phyloP scores from a whole-genome alignment of 495 filamentous ascomycete genomes.

The Penicillium antarcticum region DNA sequence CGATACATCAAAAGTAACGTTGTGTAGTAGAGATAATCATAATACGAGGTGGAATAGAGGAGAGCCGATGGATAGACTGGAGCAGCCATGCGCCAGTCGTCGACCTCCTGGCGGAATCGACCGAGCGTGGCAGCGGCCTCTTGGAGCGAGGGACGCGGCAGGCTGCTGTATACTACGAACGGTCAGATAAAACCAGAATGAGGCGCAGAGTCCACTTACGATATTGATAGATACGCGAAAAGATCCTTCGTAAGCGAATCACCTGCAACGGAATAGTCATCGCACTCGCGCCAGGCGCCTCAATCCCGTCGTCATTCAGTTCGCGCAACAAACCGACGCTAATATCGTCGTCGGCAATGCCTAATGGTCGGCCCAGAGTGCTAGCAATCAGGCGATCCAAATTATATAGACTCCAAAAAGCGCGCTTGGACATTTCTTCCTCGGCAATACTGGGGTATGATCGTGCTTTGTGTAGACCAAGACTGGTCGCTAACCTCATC shows the following conservation, averaged over 20 bases:
- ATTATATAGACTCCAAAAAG: slow-evolving; percentile 53
- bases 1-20: slow-evolving; percentile 51
- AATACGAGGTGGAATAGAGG: slow-evolving; percentile 48
- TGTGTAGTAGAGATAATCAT: slow-evolving; percentile 51
- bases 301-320: slow-evolving; percentile 42
- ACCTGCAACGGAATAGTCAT: slow-evolving; percentile 52
- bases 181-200: background rate
- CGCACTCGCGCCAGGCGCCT: slow-evolving; percentile 35
- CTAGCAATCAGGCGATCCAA: slow-evolving; percentile 50
- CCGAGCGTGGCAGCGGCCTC: slow-evolving; percentile 34
- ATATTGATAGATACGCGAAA: slow-evolving; percentile 45
- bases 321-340: slow-evolving; percentile 42
- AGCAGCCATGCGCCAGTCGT: slow-evolving; percentile 42
- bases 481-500: slow-evolving; percentile 45
- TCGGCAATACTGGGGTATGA: slow-evolving; percentile 31
- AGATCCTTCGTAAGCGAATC: slow-evolving; percentile 46
- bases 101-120: slow-evolving; percentile 46
- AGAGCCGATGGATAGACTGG: slow-evolving; percentile 39
- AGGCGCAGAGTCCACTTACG: slow-evolving; percentile 23
- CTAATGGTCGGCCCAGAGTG: slow-evolving; percentile 47
- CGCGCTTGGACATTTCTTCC: slow-evolving; percentile 48
- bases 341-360: slow-evolving; percentile 50
- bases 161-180: slow-evolving; percentile 43
- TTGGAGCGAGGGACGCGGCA: slow-evolving; percentile 30
- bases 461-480: slow-evolving; percentile 47